These are phyloP conservation scores for Physcomitrium patens DNA, from an alignment of 225 moss, liverwort and hornwort species.

Conservation along the genomic window DNA sequence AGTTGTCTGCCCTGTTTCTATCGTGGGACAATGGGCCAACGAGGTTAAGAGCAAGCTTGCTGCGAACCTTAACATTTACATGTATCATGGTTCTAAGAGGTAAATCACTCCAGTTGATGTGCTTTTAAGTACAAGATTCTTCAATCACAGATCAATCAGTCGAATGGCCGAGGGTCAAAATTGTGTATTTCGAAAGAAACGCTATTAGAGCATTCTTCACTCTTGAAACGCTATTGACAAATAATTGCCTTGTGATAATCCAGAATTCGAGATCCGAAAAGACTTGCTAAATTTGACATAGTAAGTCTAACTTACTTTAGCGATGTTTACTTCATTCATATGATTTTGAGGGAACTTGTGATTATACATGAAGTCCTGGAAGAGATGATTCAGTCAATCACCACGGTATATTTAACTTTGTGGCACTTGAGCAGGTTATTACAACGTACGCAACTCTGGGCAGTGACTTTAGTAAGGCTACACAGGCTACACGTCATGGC, in stretches of 20 bases:
- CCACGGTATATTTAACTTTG: constrained; percentile 7
- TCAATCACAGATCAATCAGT: not conserved
- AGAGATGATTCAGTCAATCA: constrained; percentile 11
- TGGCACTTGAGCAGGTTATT: constrained; percentile 71
- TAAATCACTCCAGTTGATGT: constrained; percentile 33
- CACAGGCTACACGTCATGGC: constrained; percentile 97
- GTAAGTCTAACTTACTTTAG: constrained; percentile 47
- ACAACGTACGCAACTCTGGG: constrained; percentile 98
- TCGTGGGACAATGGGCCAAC: constrained; percentile 99
- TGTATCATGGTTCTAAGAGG: constrained; percentile 99
- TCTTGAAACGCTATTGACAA: constrained; percentile 34
- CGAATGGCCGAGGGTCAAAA: not conserved
- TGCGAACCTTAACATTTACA: constrained; percentile 96
- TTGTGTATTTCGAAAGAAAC: constrained; percentile 6
- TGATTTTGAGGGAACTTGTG: not conserved
- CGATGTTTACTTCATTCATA: constrained; percentile 1
- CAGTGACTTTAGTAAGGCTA: constrained; percentile 99
- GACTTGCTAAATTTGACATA: constrained; percentile 98
- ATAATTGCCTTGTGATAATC: constrained; percentile 29
- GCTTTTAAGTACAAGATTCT: not conserved
- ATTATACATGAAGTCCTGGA: not conserved
- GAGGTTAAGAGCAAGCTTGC: constrained; percentile 99
- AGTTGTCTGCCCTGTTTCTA: constrained; percentile 99
- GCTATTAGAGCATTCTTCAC: not conserved
- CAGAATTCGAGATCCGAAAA: constrained; percentile 98